Conservation (phyloP, 345 rosid species). For the Salix arbutifolia region DNA sequence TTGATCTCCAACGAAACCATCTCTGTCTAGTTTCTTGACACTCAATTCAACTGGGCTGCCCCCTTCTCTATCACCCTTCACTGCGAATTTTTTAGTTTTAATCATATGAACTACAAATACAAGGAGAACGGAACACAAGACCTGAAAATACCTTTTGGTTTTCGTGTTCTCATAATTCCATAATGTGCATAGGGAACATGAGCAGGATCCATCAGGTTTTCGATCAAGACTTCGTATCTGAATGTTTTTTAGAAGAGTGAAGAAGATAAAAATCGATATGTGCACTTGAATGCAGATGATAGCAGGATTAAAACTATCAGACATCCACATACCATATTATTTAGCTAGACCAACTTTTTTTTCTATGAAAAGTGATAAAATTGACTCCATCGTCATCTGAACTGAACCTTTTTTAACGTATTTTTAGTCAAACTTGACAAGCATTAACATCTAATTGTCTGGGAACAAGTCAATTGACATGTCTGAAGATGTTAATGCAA, state of each 20-base stretch:
- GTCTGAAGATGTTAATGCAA: too few relatives aligned
- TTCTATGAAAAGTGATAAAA: too few relatives aligned
- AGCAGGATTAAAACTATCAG: too few relatives aligned
- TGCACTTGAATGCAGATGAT: too few relatives aligned
- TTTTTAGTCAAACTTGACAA: too few relatives aligned
- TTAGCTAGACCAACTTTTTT: too few relatives aligned
- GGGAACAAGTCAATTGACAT: too few relatives aligned
- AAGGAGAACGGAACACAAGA: background rate
- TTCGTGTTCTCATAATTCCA: slow-evolving; percentile 51
- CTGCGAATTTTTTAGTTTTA: slow-evolving; percentile 32
- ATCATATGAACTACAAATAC: background rate
- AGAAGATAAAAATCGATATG: background rate
- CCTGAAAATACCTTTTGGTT: slow-evolving; percentile 31
- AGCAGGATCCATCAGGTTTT: slow-evolving; percentile 95
- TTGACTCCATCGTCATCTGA: too few relatives aligned
- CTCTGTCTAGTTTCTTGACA: slow-evolving; percentile 40
- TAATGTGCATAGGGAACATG: slow-evolving; percentile 94
- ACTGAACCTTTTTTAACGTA: too few relatives aligned
- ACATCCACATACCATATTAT: too few relatives aligned
- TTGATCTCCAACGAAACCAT: slow-evolving; percentile 59
- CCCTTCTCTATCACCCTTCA: slow-evolving; percentile 80
- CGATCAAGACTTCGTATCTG: slow-evolving; percentile 79
- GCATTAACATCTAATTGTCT: too few relatives aligned
- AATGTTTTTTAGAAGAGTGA: background rate
- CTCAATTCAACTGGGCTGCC: slow-evolving; percentile 64